Base-by-base conservation (phyloP, 2,329 filamentous ascomycete genomes). In the Alternaria sp. region DNA sequence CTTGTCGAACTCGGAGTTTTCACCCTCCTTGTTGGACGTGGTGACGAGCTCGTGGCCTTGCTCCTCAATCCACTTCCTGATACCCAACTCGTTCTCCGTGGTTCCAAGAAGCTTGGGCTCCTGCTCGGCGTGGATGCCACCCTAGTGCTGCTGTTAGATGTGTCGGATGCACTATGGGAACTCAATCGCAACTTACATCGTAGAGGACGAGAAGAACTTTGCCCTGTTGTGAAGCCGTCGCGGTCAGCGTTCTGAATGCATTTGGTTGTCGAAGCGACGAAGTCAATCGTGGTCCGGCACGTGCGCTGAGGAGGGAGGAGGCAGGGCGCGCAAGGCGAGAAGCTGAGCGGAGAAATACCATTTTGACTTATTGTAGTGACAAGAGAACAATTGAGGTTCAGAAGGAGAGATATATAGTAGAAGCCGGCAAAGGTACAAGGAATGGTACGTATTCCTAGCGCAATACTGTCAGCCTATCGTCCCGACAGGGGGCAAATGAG, bases 51-150 rank as follows among this genome's bases (percentile, higher is more conserved):
- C 96, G 87, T 99, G 95, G 74, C 95, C 95, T 80, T 96, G 90
- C 63, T 94, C 91, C 85, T 98, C 95, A 71, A 99, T 89, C 94
- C 95, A 99, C 82, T 96, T 93, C 77, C 95, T 88, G 78, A 99
- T 85, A 72, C 95, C 95, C 63, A 99, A 92, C 86, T 99, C 95
- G 81, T 98, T 98, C 86, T 99, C 92, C 48, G 93, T 97, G 65
- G 95, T 97, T 75, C 95, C 95, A 74, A 97, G 88, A 72, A 99
- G 86, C 74, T 86, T 87, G 66, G 93, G 93, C 79, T 96, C 92
- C 77, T 97, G 86, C 81, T 90, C 83, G 82, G 93, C 93, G 84
- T 97, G 92, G 83, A 92, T 84, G 78, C 88, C 86, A 79, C 93
- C 87, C 86, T 88, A 28, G 50, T n/a, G 31, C 23, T 14, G 37